Evolutionary conservation across 257 asterid genomes (phyloP), one percentile per base, ranked within the genome.

Genomic region (Capsicum pubescens): DNA sequence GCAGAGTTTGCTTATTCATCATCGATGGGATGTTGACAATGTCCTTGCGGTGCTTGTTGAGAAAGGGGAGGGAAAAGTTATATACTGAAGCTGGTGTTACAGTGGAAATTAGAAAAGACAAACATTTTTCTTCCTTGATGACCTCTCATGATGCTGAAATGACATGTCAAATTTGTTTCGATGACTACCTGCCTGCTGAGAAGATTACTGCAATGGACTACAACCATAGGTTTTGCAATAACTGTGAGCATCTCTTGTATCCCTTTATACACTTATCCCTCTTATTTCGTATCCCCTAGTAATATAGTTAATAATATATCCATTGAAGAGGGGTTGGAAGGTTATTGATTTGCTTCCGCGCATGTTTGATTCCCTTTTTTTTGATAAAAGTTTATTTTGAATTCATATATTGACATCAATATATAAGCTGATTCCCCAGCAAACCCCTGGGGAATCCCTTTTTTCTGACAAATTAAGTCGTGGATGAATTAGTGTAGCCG

Each of bases 171-270:
- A 26, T 92, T 83, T 92, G 94, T 86, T 91, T 64, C n/a, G 90
- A 92, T 5, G 91, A 90, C 11, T 61, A 87, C 66, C 82, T 39
- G 5, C 42, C 84, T 13, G 46, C 86, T 9, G 72, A 48, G 6
- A 87, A 87, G 60, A 87, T 74, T 13, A 90, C 93, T 16, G 80
- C 79, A 42, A 91, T 90, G 93, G 92, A 92, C 8, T 92, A 93
- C 82, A 92, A 93, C 88, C 95, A 91, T 86, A 84, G 88, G 52
- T 92, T 90, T 88, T 92, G 95, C 92, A 86, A 90, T 82, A 84
- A 84, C 19, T 92, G 95, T 92, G 84, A 92, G 92, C 56, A 83
- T 66, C 70, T 14, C 52, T 39, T 39, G 42, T 39, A 39, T 39
- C 42, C 5, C 42, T 39, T 39, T 39, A 39, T 39, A 39, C 42